Evolutionary conservation across 306 rosid genomes (phyloP), one percentile per base, ranked within the genome.

Genomic region (Citrullus amarus): DNA sequence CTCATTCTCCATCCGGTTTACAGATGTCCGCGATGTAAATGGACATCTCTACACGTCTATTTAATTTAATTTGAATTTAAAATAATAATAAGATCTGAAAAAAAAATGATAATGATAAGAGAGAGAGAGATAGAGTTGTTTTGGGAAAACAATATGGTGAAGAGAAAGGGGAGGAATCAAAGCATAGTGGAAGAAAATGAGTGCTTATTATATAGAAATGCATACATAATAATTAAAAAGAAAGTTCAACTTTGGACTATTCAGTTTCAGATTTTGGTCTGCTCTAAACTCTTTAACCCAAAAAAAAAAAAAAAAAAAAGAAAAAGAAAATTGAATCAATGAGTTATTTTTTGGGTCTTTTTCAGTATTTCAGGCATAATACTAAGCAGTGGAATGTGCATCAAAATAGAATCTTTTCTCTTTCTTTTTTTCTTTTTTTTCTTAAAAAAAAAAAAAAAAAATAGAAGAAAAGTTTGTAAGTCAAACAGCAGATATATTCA

Each of bases 241-340:
- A 67, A 67, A 67, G 74, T 67, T n/a, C 16, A 41, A n/a, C 9
- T 68, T 68, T 68, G 75, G 54, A 68, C 16, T 68, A 68, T 68
- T 68, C 34, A 68, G 54, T 41, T 41, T 39, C 46, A 38, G 75
- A 17, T 4, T 43, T 34, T 63, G 46, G 66, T 60, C 66, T 60
- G 17, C 38, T 14, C 67, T 25, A 8, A 30, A 28, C 68, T 28
- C 63, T 61, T 13, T 61, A 30, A 30, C 9, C 36, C 36, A 32
- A 22, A 6, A 13, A 51, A 3, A 14, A 12, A 13, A 51, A 3
- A 14, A 12, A 20, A 5, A 11, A 59, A 10, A 25, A 25, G 1
- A 0, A n/a, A 59, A 10, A 28, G 4, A 30, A 11, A 8, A 30
- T n/a, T 61, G 68, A 30, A 14, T 16, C 68, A 28, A 63, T 63